Conservation (phyloP, 2,329 filamentous ascomycete genomes). For the Camillea tinctor region DNA sequence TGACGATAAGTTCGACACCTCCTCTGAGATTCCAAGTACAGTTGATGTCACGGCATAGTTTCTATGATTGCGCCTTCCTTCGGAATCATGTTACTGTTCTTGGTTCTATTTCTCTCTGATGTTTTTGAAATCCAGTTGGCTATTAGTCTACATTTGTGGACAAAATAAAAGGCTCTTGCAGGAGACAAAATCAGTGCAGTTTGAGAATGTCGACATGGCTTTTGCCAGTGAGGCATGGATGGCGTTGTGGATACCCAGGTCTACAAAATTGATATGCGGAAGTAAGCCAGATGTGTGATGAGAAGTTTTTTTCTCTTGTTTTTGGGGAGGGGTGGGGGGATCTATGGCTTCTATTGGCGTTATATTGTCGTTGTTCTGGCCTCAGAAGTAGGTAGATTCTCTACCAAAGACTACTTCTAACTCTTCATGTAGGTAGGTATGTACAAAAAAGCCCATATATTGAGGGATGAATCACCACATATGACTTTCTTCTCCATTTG, state of each 20-base stretch:
- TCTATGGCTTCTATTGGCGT: not conserved
- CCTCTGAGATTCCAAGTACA: constrained; percentile 30
- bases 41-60: constrained; percentile 22
- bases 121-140: not conserved
- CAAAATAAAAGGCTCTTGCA: not conserved
- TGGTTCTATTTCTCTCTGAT: not conserved
- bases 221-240: not conserved
- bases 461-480: not conserved
- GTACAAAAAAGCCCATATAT: not conserved
- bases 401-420: not conserved
- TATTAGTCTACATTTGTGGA: not conserved
- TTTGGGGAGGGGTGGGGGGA: not conserved
- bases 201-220: not conserved
- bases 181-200: not conserved
- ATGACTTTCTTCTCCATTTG: not conserved
- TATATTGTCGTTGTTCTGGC: not conserved
- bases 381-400: not conserved
- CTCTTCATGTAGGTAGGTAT: not conserved
- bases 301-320: too few species aligned
- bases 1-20: constrained; percentile 32
- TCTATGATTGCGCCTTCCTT: not conserved
- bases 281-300: not conserved
- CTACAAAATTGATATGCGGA: not conserved
- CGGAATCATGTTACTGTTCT: not conserved
- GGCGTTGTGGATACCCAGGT: constrained; percentile 6